These are phyloP conservation scores for Aristolochia fimbriata DNA, from an alignment of 164 flowering plant genomes.

Conservation along the genomic window DNA sequence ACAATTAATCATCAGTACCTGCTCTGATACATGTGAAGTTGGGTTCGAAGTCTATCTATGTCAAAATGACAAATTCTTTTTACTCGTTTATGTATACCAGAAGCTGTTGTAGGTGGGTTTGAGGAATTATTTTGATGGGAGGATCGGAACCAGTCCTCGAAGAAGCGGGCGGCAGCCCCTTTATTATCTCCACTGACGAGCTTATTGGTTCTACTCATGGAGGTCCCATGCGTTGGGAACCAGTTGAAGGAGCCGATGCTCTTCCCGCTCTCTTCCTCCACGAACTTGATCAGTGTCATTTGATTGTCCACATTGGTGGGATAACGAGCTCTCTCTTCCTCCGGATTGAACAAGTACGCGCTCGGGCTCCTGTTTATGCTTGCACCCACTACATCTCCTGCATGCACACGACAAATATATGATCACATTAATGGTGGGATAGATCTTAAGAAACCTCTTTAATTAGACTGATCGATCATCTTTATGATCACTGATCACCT, in stretches of 20 bases:
- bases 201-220: slow-evolving; percentile 48
- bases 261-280: slow-evolving; percentile 27
- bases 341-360: slow-evolving; percentile 47
- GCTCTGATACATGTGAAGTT: no score
- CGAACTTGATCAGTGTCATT: slow-evolving; percentile 59
- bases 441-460: no score
- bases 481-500: no score
- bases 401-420: no score
- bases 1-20: no score
- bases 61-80: no score
- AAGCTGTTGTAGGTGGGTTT: neutral
- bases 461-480: no score
- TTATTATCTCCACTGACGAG: slow-evolving; percentile 70
- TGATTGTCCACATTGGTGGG: slow-evolving; percentile 33
- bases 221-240: slow-evolving; percentile 67
- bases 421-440: no score
- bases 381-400: slow-evolving; percentile 49
- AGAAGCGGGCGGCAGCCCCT: slow-evolving; percentile 61
- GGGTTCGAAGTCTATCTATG: no score
- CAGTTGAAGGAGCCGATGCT: slow-evolving; percentile 49
- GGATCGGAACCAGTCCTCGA: slow-evolving; percentile 48
- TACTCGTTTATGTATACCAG: no score
- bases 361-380: slow-evolving; percentile 69
- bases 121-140: neutral
- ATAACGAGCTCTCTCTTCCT: slow-evolving; percentile 42